These are phyloP conservation scores for Cinnamomum micranthum DNA, from an alignment of 164 flowering plant genomes.

Conservation along the genomic window DNA sequence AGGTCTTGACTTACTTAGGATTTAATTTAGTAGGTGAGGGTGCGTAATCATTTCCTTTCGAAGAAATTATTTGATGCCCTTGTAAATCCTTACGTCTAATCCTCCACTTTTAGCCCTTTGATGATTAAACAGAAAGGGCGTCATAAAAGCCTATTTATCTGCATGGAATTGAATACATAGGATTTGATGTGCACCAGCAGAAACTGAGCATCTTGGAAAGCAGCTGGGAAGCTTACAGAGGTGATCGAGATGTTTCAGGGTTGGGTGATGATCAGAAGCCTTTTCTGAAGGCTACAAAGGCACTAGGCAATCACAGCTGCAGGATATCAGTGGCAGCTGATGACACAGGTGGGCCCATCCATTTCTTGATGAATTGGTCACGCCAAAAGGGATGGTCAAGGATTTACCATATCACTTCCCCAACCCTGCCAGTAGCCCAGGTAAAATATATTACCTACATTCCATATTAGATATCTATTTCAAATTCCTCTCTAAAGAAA, in stretches of 20 bases:
- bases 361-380: conserved; percentile 16
- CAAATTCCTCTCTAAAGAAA: no score
- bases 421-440: conserved; percentile 18
- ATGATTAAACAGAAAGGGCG: no score
- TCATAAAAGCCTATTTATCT: no score
- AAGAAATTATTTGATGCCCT: no score
- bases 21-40: no score
- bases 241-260: conserved; percentile 9
- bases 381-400: conserved; percentile 12
- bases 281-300: conserved; percentile 13
- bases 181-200: neutral
- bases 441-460: conserved; percentile 7
- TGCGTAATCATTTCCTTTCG: no score
- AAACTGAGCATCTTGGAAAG: conserved; percentile 15
- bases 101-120: no score
- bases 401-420: conserved; percentile 9
- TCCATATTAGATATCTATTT: no score
- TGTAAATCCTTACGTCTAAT: no score
- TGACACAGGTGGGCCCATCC: conserved; percentile 1
- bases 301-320: conserved; percentile 17
- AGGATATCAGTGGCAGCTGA: conserved; percentile 11
- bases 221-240: conserved; percentile 23
- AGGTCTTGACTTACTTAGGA: no score
- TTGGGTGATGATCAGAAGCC: conserved; percentile 9
- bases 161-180: neutral